phyloP scores from a whole-genome alignment of 768 basidiomycete genomes.

The Pisolithus orientalis region DNA sequence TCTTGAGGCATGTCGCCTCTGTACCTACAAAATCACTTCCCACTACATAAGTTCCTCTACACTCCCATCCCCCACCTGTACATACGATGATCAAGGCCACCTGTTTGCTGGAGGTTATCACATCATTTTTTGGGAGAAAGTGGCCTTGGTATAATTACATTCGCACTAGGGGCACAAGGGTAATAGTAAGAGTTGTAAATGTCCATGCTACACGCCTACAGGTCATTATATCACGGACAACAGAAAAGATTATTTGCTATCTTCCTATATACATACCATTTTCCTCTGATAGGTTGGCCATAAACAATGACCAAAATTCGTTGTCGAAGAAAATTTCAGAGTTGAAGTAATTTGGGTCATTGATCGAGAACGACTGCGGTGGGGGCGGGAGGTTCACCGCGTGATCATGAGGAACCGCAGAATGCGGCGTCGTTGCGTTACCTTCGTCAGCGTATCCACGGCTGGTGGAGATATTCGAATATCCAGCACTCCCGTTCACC shows the following conservation, averaged over 20 bases:
- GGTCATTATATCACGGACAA: background rate
- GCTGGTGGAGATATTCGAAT: background rate
- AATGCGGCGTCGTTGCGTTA: background rate
- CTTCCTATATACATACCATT: slow-evolving; percentile 7
- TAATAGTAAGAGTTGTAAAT: no score
- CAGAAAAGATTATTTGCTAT: background rate
- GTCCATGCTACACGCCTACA: no score
- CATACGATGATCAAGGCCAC: background rate
- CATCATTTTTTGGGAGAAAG: no score
- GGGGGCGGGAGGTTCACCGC: slow-evolving; percentile 14
- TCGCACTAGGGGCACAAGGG: no score
- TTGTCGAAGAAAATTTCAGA: slow-evolving; percentile 38
- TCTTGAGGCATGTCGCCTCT: slow-evolving; percentile 36
- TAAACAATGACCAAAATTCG: slow-evolving; percentile 39
- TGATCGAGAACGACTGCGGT: slow-evolving; percentile 18
- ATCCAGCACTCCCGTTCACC: slow-evolving; percentile 1
- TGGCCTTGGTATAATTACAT: no score
- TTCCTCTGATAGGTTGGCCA: slow-evolving; percentile 28
- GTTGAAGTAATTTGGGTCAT: slow-evolving; percentile 25
- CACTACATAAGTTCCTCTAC: slow-evolving; percentile 23
- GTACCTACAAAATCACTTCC: slow-evolving; percentile 46
- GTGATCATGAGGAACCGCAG: background rate
- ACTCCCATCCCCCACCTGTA: slow-evolving; percentile 27
- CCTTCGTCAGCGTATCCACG: slow-evolving; percentile 8
- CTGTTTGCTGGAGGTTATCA: no score